These are phyloP conservation scores for Arabidopsis arenosa DNA, from an alignment of 345 rosid species.

Conservation along the genomic window DNA sequence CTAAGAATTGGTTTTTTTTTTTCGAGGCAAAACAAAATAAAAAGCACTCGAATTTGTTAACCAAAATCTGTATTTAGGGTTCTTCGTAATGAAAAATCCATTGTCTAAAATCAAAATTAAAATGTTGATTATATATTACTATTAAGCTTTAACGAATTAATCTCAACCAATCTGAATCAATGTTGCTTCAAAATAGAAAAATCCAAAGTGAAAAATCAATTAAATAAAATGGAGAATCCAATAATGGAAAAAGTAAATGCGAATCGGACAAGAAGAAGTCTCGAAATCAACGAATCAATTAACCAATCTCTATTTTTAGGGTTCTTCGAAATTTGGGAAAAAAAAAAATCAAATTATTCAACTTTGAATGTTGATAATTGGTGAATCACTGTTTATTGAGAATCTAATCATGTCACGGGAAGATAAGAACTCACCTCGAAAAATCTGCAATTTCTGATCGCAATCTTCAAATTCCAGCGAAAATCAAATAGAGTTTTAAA, in stretches of 20 bases:
- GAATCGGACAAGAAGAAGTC: conserved; percentile 28
- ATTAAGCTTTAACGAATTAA: conserved; percentile 13
- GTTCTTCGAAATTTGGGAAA: neutral
- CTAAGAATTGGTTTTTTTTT: neutral
- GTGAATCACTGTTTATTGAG: neutral
- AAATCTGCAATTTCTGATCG: conserved; percentile 14
- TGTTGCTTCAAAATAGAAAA: conserved; percentile 17
- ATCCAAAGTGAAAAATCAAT: conserved; percentile 11
- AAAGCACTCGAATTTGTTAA: conserved; percentile 19
- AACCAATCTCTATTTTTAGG: conserved; percentile 24
- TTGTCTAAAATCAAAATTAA: conserved; percentile 1
- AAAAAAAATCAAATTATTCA: neutral
- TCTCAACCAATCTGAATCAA: neutral
- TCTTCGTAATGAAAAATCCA: conserved; percentile 31
- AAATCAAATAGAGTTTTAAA: neutral
- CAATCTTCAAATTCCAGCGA: conserved; percentile 7
- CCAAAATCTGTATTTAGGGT: conserved; percentile 38
- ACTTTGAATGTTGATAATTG: neutral
- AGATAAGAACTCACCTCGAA: conserved; percentile 20
- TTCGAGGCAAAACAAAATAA: neutral
- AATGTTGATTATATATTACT: conserved; percentile 12
- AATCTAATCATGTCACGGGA: conserved; percentile 26
- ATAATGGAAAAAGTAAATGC: conserved; percentile 16
- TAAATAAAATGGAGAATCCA: conserved; percentile 16
- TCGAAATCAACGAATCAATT: conserved; percentile 27